Base-by-base conservation (phyloP, 495 filamentous ascomycete species). In the Penicillium roqueforti region DNA sequence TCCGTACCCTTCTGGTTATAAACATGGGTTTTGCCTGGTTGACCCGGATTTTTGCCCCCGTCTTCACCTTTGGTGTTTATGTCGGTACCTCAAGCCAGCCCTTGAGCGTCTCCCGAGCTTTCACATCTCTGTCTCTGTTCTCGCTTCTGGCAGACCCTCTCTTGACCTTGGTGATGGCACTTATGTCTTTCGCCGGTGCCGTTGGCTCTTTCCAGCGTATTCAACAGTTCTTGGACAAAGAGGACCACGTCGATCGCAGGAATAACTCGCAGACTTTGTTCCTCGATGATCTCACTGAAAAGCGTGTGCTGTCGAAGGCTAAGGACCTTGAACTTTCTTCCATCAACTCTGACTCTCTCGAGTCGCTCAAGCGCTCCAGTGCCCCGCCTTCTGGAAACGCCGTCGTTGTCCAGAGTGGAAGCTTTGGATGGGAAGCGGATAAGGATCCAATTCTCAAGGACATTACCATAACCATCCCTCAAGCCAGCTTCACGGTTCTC, bases 41-140 rank as follows among this genome's bases (percentile, higher is more conserved):
- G 23, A 76, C 78, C n/a, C 72, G 73, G 22, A 68, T 81, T 16
- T 74, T 78, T 51, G 75, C 70, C 1, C 80, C 81, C 0, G 71
- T 80, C 16, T 62, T 83, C 32, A 78, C 79, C 0, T 84, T 80
- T 45, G 69, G 71, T 3, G 74, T 79, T 1, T 72, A 75, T 53
- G 73, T 79, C 1, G 71, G 76, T 20, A 71, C 82, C 16, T 76
- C 80, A 2, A 70, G 79, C 28, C 70, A 73, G 20, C 65, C 73
- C 3, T 61, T 85, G 22, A 75, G 76, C 40, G 78, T 77, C 5
- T 68, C 78, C 2, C 72, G 66, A 25, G 73, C 79, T 1, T 86
- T 82, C 61, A 86, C 84, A 0, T 76, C 84, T 0, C 55, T 87
- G 3, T 82, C 83, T 0, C 77, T 87, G 1, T 82, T 87, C 50